These are phyloP conservation scores for Volutella citrinella DNA, from an alignment of 2,329 filamentous ascomycete species.

Conservation along the genomic window DNA sequence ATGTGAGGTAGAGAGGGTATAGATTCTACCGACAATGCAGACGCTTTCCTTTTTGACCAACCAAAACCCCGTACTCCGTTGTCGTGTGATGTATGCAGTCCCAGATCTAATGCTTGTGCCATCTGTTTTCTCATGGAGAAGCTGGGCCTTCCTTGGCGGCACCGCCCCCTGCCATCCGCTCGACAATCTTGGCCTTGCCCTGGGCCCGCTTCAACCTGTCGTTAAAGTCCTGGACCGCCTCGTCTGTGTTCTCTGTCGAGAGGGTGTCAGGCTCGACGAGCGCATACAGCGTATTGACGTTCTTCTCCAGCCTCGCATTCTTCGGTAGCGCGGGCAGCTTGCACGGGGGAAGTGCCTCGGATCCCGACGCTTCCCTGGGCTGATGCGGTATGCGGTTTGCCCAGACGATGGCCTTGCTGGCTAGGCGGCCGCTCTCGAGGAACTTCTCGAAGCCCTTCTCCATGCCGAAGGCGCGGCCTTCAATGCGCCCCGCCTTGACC, in stretches of 20 bases:
- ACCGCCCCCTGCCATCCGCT: slow-evolving; percentile 55
- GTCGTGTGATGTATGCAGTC: slow-evolving; percentile 6
- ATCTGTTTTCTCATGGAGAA: background rate
- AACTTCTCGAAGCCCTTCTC: slow-evolving; percentile 96
- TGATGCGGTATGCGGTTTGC: slow-evolving; percentile 58
- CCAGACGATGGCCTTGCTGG: slow-evolving; percentile 82
- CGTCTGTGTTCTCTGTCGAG: slow-evolving; percentile 79
- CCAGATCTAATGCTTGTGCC: slow-evolving; percentile 1
- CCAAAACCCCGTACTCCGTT: slow-evolving; percentile 6
- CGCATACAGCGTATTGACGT: slow-evolving; percentile 71
- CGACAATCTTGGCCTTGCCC: slow-evolving; percentile 81
- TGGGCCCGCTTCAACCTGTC: slow-evolving; percentile 80
- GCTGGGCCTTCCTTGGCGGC: slow-evolving; percentile 13
- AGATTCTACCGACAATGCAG: slow-evolving; percentile 29
- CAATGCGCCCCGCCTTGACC: slow-evolving; percentile 71
- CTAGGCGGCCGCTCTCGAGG: slow-evolving; percentile 71
- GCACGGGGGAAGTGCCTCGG: slow-evolving; percentile 4
- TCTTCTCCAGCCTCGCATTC: slow-evolving; percentile 70
- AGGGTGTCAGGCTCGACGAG: slow-evolving; percentile 77
- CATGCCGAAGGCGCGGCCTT: slow-evolving; percentile 87
- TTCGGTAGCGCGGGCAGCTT: slow-evolving; percentile 43
- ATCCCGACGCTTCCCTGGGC: slow-evolving; percentile 6
- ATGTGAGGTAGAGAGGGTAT: slow-evolving; percentile 25
- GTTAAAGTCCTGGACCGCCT: slow-evolving; percentile 87
- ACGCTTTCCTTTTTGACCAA: slow-evolving; percentile 18